Evolutionary conservation across 345 rosid genomes (phyloP).

Genomic region (Ceriops zippeliana): DNA sequence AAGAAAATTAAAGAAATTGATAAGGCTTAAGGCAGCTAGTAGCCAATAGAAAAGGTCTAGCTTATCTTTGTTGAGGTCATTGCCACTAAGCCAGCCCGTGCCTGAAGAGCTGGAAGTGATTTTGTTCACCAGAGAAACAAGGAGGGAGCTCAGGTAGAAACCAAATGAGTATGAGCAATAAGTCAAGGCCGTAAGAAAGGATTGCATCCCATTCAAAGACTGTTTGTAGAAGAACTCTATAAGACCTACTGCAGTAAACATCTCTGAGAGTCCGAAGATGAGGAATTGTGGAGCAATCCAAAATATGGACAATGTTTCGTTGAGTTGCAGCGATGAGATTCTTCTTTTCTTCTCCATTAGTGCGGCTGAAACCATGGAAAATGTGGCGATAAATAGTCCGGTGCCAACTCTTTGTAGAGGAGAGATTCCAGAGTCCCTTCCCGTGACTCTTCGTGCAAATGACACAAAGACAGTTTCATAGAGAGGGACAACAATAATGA

Average conservation of each 20-base stretch:
- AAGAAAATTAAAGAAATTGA: constrained; percentile 51
- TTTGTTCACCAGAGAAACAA: constrained; percentile 54
- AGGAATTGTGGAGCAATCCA: constrained; percentile 69
- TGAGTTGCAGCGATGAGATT: constrained; percentile 14
- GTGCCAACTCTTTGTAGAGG: constrained; percentile 35
- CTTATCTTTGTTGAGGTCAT: constrained; percentile 50
- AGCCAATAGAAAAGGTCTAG: constrained; percentile 70
- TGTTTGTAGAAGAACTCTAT: constrained; percentile 76
- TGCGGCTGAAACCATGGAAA: constrained; percentile 66
- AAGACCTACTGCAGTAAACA: constrained; percentile 68
- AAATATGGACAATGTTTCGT: constrained; percentile 41
- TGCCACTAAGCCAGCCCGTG: constrained; percentile 60
- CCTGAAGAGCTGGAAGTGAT: constrained; percentile 35
- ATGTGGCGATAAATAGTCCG: constrained; percentile 51
- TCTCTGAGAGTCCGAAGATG: constrained; percentile 60
- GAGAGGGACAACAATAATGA: constrained; percentile 22
- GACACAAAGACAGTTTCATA: constrained; percentile 18
- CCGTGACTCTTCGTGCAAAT: constrained; percentile 14
- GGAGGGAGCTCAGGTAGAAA: constrained; percentile 56
- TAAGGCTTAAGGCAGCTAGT: constrained; percentile 50
- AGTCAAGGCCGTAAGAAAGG: constrained; percentile 60
- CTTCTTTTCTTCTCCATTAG: constrained; percentile 51
- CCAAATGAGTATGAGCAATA: constrained; percentile 67
- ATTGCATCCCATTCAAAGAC: constrained; percentile 56
- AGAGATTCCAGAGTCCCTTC: constrained; percentile 16